Base-by-base conservation (phyloP, 805 yeast genomes). In the Lachancea meyersii region DNA sequence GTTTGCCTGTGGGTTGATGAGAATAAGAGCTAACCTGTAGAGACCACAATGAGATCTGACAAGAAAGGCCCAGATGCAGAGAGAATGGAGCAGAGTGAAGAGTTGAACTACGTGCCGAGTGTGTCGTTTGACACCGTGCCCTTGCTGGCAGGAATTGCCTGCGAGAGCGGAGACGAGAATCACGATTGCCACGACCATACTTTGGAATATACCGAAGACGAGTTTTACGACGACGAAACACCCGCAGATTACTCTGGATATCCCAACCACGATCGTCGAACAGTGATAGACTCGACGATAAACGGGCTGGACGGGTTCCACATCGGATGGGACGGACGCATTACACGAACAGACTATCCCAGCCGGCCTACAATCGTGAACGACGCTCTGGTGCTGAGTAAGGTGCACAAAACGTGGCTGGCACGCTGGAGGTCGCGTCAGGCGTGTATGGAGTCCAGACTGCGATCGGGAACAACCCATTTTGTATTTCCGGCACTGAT, bases 41-140 rank as follows among this genome's bases (percentile, higher is more conserved):
- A 5, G 28, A 10, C 28, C 23, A 32, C 14, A 19, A 20, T 20
- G 32, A 16, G 33, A 30, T 30, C 32, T 16, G 32, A 30, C 6
- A 26, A 7, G n/a, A 30, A 20, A 18, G 35, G 18, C 11, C 7
- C 9, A 27, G 18, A 11, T 23, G 18, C 17, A 3, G 28, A 34
- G 21, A 10, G 30, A 7, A 16, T 36, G 19, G 24, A 31, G 37
- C n/a, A 27, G 9, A 13, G 38, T 20, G 28, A 27, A 21, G 21
- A 26, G 22, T 13, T 26, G 16, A 31, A 23, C 13, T 42, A 22
- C 24, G 39, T 46, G 10, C 60, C 62, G 4, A 54, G 62, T 8
- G 61, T 63, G 4, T 61, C 66, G 1, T 62, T 63, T 42, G 54
- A 63, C 35, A 63, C 68, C 1, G 66, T 62, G 1, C 68, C 68